A percentile compares a stretch with the other conserved stretches of the same genome.
phyloP scores from a whole-genome alignment of 768 basidiomycete species.

The Mycena haematopus region DNA sequence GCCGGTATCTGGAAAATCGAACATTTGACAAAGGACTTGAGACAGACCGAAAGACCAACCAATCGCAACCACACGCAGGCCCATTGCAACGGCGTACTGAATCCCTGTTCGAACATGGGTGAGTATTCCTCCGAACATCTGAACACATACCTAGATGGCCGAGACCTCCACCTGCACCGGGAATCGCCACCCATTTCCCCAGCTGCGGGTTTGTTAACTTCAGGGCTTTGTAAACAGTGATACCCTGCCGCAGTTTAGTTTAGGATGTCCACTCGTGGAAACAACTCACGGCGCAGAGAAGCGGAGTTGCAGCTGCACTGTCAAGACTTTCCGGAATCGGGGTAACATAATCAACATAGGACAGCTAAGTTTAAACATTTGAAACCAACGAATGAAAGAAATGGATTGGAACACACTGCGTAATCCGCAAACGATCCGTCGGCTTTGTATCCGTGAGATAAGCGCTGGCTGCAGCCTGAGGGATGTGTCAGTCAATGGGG shows the following conservation, averaged over 20 bases:
- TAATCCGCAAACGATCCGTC: constrained; percentile 79
- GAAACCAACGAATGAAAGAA: neutral
- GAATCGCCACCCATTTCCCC: constrained; percentile 77
- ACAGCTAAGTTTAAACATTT: constrained; percentile 46
- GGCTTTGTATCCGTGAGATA: constrained; percentile 65
- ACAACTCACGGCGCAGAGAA: constrained; percentile 71
- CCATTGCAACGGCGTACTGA: constrained; percentile 81
- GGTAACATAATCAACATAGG: constrained; percentile 72
- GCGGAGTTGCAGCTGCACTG: constrained; percentile 68
- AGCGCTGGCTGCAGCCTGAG: constrained; percentile 56
- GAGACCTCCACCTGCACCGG: constrained; percentile 80
- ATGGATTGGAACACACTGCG: constrained; percentile 44
- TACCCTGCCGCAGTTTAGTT: constrained; percentile 48
- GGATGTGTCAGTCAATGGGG: neutral
- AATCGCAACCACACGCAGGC: constrained; percentile 66
- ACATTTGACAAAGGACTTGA: neutral
- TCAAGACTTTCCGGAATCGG: constrained; percentile 73
- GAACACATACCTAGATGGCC: constrained; percentile 67
- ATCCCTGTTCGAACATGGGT: constrained; percentile 49
- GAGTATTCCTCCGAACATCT: neutral
- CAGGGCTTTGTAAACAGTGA: constrained; percentile 84
- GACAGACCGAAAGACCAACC: constrained; percentile 34
- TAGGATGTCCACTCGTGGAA: neutral
- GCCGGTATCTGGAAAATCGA: constrained; percentile 64
- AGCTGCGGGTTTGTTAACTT: constrained; percentile 63